These are phyloP conservation scores for Telfairia occidentalis DNA, from an alignment of 331 rosid genomes.

Conservation along the genomic window DNA sequence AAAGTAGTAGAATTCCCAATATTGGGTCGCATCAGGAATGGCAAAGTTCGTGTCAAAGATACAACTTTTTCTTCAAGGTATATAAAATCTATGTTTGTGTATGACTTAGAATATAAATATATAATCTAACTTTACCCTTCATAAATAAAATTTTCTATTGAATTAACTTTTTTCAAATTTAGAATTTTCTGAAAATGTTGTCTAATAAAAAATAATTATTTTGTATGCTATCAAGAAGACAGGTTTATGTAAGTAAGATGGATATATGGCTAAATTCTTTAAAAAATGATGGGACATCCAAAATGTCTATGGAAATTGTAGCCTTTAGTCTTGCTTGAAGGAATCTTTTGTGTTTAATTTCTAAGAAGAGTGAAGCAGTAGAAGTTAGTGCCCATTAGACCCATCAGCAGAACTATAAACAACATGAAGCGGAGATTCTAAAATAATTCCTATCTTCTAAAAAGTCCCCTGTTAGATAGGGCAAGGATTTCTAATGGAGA, in stretches of 20 bases:
- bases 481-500: background rate
- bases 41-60: conserved; percentile 87
- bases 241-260: background rate
- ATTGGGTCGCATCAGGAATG: conserved; percentile 72
- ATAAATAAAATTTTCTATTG: background rate
- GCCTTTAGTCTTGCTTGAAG: background rate
- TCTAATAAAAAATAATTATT: background rate
- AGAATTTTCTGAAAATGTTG: background rate
- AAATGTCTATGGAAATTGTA: background rate
- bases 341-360: background rate
- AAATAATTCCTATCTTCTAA: background rate
- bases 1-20: conserved; percentile 80
- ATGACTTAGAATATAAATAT: background rate
- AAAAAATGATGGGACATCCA: background rate
- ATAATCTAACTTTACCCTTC: background rate
- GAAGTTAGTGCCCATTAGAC: background rate
- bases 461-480: background rate
- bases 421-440: background rate
- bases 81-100: background rate
- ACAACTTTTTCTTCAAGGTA: conserved; percentile 97
- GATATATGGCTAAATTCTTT: background rate
- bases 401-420: background rate
- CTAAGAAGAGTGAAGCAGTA: background rate
- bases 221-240: background rate
- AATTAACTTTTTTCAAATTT: background rate